These are phyloP conservation scores for Lindgomyces ingoldianus DNA, from an alignment of 495 filamentous ascomycete species.

Conservation along the genomic window DNA sequence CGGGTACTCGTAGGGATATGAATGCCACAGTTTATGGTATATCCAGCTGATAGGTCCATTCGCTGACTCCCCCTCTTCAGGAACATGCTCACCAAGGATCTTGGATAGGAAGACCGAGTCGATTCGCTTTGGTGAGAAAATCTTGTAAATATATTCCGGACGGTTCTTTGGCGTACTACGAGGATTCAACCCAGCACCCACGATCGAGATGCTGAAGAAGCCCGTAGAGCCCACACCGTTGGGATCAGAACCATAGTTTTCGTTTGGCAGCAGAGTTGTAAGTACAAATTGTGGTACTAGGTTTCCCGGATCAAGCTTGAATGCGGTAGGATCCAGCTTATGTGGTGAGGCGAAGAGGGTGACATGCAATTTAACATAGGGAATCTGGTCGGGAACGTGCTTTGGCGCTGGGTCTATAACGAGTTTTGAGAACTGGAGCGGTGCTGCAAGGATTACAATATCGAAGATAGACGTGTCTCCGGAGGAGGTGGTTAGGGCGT, in stretches of 20 bases:
- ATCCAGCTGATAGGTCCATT: constrained; percentile 68
- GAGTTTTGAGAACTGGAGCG: constrained; percentile 75
- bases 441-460: constrained; percentile 74
- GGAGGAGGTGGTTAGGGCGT: constrained; percentile 53
- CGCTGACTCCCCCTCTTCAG: constrained; percentile 42
- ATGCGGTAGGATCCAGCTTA: constrained; percentile 65
- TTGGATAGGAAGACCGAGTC: constrained; percentile 63
- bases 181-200: constrained; percentile 64
- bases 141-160: constrained; percentile 87
- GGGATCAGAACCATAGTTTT: constrained; percentile 53
- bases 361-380: constrained; percentile 81
- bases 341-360: constrained; percentile 82
- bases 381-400: constrained; percentile 64
- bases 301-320: constrained; percentile 58
- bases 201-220: constrained; percentile 86
- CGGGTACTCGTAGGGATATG: constrained; percentile 81
- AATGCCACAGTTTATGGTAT: constrained; percentile 71
- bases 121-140: constrained; percentile 78
- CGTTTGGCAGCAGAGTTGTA: constrained; percentile 71
- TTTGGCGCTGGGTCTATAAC: constrained; percentile 54
- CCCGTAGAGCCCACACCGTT: constrained; percentile 66
- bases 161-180: constrained; percentile 46
- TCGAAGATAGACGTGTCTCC: constrained; percentile 58
- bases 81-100: constrained; percentile 46
- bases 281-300: constrained; percentile 70